Base-by-base conservation (phyloP, 768 basidiomycete genomes). In the Boletus patriciae region DNA sequence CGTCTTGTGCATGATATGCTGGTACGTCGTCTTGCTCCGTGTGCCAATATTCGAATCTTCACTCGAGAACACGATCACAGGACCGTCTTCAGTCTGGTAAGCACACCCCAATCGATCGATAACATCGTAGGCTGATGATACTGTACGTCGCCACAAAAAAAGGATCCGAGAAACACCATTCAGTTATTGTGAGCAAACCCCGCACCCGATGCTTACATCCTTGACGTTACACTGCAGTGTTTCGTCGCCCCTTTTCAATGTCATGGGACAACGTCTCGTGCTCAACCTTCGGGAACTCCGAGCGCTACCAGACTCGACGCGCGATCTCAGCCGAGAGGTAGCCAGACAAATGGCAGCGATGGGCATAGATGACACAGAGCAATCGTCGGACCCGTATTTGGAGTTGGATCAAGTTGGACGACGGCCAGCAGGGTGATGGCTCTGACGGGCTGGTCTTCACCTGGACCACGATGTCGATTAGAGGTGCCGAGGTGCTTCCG, bases 181-280 rank as follows among this genome's bases (percentile, higher is more conserved):
- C 48, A 55, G 1, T 25, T 42, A 11, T 2, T 40, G 63, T 66
- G 43, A 66, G 60, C 19, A 33, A 15, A 23, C 13, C 3, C 41
- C 13, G 8, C 13, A 8, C 4, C 5, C 34, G 25, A n/a, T n/a
- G 25, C 25, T 25, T 25, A 25, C 25, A 18, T n/a, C 7, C 23
- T 25, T 42, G 13, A 37, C 11, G 10, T 3, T 3, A 40, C 27
- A 3, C 34, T 13, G 9, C 40, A 65, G 66, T 25, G 0, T 62
- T 4, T 49, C 63, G 23, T 48, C 21, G 16, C 57, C 62, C 1
- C 13, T 65, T 7, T 13, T 66, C 10, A 37, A 50, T 3, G 18
- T 67, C 40, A 54, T 57, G 46, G 69, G 53, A 48, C 70, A 57
- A 55, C 71, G 61, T 45, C 67, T 62, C 50, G 65, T 61, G 34